These are phyloP conservation scores for Ormosia semicastrata DNA, from an alignment of 306 rosid species.

Conservation along the genomic window DNA sequence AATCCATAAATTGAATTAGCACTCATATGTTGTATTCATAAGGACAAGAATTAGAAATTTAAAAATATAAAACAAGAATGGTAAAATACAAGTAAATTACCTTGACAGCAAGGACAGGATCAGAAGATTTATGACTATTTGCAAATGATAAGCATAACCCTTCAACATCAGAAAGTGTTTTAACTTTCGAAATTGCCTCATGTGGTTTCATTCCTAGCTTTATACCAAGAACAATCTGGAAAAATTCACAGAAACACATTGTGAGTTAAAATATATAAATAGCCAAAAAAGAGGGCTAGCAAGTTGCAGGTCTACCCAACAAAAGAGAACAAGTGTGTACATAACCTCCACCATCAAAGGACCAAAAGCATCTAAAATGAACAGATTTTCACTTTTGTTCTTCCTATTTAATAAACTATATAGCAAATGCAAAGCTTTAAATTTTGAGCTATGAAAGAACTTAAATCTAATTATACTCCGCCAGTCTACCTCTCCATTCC, in stretches of 20 bases:
- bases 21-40: background rate
- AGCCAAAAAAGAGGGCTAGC: background rate
- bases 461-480: background rate
- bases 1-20: background rate
- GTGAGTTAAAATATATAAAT: background rate
- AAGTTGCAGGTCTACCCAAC: background rate
- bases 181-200: constrained; percentile 46
- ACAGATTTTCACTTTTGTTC: background rate
- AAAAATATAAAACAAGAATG: background rate
- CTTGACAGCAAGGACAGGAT: constrained; percentile 64
- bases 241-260: background rate
- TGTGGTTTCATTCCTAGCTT: constrained; percentile 67
- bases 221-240: constrained; percentile 62
- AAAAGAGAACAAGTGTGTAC: background rate
- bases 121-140: constrained; percentile 44
- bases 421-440: background rate
- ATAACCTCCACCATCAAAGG: background rate
- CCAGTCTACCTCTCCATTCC: background rate
- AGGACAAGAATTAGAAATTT: background rate
- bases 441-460: background rate
- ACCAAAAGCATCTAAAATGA: background rate
- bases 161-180: constrained; percentile 70
- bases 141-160: constrained; percentile 61
- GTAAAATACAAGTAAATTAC: constrained; percentile 22
- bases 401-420: background rate